These are phyloP conservation scores for Saccharomycopsis malanga DNA, from an alignment of 805 yeast species.

Conservation along the genomic window DNA sequence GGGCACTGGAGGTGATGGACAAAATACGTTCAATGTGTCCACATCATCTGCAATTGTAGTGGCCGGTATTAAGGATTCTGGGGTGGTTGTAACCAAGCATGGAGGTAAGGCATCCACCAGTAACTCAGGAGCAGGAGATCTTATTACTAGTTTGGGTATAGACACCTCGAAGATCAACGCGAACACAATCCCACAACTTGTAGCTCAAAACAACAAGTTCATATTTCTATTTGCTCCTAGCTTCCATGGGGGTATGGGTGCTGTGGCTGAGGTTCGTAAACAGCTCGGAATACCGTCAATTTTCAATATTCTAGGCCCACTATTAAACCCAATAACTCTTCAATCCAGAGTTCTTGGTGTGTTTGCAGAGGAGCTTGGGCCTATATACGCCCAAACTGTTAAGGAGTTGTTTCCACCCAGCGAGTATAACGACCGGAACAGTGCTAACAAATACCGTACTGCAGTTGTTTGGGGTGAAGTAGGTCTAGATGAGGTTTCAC, in stretches of 20 bases:
- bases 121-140: constrained; percentile 88
- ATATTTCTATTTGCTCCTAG: constrained; percentile 87
- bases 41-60: constrained; percentile 93
- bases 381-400: constrained; percentile 78
- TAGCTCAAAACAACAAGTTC: constrained; percentile 37
- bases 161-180: constrained; percentile 64
- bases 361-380: constrained; percentile 70
- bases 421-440: constrained; percentile 24
- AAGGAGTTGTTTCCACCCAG: constrained; percentile 39
- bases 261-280: constrained; percentile 71
- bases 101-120: constrained; percentile 98
- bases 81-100: constrained; percentile 75
- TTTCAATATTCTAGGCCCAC: constrained; percentile 90
- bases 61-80: constrained; percentile 61
- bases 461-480: constrained; percentile 91
- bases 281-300: constrained; percentile 85
- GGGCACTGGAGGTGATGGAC: constrained; percentile 99
- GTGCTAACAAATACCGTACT: constrained; percentile 32
- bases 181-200: constrained; percentile 46
- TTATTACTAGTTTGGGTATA: constrained; percentile 76
- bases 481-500: constrained; percentile 91
- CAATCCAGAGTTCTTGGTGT: constrained; percentile 86
- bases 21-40: constrained; percentile 92
- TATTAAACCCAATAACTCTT: constrained; percentile 82
- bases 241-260: constrained; percentile 87